Base-by-base conservation (phyloP, 306 rosid species). In the Trifolium pratense region DNA sequence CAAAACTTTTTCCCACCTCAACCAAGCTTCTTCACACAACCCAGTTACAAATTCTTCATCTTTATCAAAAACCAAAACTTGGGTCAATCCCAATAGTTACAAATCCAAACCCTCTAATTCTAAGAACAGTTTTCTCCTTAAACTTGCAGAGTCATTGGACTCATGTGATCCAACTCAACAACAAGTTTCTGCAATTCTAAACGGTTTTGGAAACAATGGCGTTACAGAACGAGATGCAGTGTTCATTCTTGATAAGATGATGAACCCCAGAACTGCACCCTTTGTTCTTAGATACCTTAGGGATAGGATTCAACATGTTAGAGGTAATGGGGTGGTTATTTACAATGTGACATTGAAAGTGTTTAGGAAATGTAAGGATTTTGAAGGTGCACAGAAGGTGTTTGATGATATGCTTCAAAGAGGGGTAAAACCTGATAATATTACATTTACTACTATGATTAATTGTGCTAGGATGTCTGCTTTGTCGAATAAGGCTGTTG, bases 31-130 rank as follows among this genome's bases (percentile, higher is more conserved):
- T 57, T 34, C 58, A 10, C 60, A 71, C 29, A 14, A 36, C 75
- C 80, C 83, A 66, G 78, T 60, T 78, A 81, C 46, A 66, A 84
- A 84, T 21, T 71, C 89, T 2, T 58, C 59, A 3, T 73, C 92
- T 56, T 69, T 78, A 4, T 68, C 84, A 3, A 88, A 84, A 78
- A 72, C 66, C 77, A 76, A 82, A 34, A 29, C 82, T 36, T 88
- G 96, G 97, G 89, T 91, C 79, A 94, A 91, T 78, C 98, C 97
- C 75, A 87, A 58, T 49, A 87, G 80, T 72, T 83, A 88, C 77
- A 84, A 85, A 73, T 89, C 89, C 14, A 80, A 90, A 17, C 86
- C 90, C 1, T 78, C 84, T 26, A 73, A 66, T 43, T 25, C 84
- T 58, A 88, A 82, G 84, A 83, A 86, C 68, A 65, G 11, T 39